A percentile compares a stretch with the other conserved stretches of the same genome.
Conservation (phyloP, 2,329 filamentous ascomycete genomes). For the Aspergillus sp. region DNA sequence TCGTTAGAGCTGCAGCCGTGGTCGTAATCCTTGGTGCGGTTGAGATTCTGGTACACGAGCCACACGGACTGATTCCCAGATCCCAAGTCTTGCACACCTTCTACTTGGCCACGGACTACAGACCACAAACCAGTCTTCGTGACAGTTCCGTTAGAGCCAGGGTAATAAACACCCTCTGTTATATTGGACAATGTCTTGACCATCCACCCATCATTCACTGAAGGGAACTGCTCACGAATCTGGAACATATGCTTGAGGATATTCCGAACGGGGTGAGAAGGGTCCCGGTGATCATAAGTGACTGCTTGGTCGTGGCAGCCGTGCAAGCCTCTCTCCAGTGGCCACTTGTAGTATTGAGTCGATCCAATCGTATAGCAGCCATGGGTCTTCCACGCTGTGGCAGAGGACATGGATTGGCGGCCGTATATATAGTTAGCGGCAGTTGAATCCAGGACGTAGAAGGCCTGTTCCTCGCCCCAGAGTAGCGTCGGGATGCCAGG, state of each 20-base stretch:
- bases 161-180: constrained; percentile 42
- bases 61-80: constrained; percentile 37
- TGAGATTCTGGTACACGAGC: constrained; percentile 39
- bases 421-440: constrained; percentile 58
- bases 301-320: constrained; percentile 51
- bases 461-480: constrained; percentile 59
- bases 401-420: constrained; percentile 52
- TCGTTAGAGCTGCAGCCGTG: constrained; percentile 47
- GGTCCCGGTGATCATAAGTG: constrained; percentile 53
- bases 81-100: constrained; percentile 44
- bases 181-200: constrained; percentile 49
- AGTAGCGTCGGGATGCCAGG: constrained; percentile 52
- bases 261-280: constrained; percentile 52
- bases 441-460: constrained; percentile 55
- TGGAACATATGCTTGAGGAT: constrained; percentile 55
- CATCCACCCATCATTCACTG: constrained; percentile 51
- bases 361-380: constrained; percentile 53
- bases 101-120: constrained; percentile 43
- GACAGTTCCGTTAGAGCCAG: constrained; percentile 43
- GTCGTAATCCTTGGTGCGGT: constrained; percentile 42
- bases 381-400: constrained; percentile 55
- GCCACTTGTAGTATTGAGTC: constrained; percentile 50
- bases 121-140: constrained; percentile 56
- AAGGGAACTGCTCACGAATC: constrained; percentile 47
- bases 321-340: constrained; percentile 42